Base-by-base conservation (phyloP, 306 rosid genomes). In the Vigna hirtella region DNA sequence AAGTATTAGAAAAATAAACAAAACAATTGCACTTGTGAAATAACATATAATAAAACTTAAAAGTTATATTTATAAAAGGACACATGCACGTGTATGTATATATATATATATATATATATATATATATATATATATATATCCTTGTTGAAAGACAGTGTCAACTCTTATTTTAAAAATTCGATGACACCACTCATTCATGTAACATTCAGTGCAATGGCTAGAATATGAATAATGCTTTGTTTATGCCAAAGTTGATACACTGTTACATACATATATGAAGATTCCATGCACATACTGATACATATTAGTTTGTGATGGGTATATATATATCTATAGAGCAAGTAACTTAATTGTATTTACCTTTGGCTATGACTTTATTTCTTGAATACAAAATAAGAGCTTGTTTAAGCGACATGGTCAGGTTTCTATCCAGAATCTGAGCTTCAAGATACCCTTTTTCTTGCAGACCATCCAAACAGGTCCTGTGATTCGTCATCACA, bases 401-500 rank as follows among this genome's bases (percentile, higher is more conserved):
- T 78, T 89, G 76, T 1, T 66, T 63, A 52, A 89, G 87, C 63
- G 79, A 48, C 42, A 17, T 13, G 30, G 88, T 88, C 85, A 88
- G 71, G 76, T 89, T 88, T 15, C 22, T 70, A 26, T 68, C 77
- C 55, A 81, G 78, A 53, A 17, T 50, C 5, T 74, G 32, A 56
- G 59, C 73, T 50, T 72, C 51, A 34, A 45, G 28, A 70, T 81
- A n/a, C 30, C 86, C 86, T 51, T 83, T 82, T 77, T 85, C 89
- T 1, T 70, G 26, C 80, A 91, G 75, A 30, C 88, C 91, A 59
- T 86, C 92, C 82, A 85, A 78, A 58, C 91, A 89, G 24, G 80
- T 85, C 67, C 82, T 70, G 11, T 91, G 91, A 74, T 88, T 91
- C 13, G 87, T 87, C 74, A 86, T 76, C 58, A 91, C 71, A 12